Conservation (phyloP, 768 basidiomycete genomes). For the Cystobasidium onofrii region DNA sequence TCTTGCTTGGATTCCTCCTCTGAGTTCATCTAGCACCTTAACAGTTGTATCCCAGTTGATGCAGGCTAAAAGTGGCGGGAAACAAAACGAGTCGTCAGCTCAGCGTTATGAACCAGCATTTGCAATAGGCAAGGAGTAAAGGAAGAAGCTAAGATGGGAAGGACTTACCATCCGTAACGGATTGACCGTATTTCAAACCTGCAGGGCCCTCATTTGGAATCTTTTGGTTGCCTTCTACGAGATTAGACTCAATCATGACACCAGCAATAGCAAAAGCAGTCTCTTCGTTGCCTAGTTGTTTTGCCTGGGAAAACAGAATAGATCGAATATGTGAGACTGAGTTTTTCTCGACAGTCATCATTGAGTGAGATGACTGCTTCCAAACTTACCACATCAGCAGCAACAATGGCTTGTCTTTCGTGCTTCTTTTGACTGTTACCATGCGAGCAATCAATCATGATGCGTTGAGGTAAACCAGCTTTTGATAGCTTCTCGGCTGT, state of each 20-base stretch:
- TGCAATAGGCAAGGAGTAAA: neutral
- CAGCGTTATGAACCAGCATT: no score
- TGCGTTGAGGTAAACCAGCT: constrained; percentile 64
- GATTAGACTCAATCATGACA: constrained; percentile 91
- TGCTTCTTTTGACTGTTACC: constrained; percentile 92
- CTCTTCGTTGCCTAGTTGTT: constrained; percentile 47
- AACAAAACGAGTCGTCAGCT: no score
- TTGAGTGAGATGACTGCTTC: no score
- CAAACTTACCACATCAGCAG: constrained; percentile 65
- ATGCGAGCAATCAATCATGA: constrained; percentile 95
- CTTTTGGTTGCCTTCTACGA: constrained; percentile 77
- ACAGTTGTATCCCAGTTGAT: constrained; percentile 84
- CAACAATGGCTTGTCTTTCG: constrained; percentile 75
- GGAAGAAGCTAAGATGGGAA: neutral
- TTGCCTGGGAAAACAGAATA: constrained; percentile 20
- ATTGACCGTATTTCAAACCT: constrained; percentile 71
- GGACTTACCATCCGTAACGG: constrained; percentile 61
- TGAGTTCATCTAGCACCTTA: constrained; percentile 67
- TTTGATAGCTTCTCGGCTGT: constrained; percentile 67
- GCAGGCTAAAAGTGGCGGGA: no score
- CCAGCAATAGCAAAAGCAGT: constrained; percentile 64
- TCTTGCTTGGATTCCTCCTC: constrained; percentile 77
- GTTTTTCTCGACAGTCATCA: no score
- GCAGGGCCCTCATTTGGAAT: constrained; percentile 64
- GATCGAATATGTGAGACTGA: constrained; percentile 43